Base-by-base conservation (phyloP, 2,329 filamentous ascomycete genomes). In the Talaromyces sp. region DNA sequence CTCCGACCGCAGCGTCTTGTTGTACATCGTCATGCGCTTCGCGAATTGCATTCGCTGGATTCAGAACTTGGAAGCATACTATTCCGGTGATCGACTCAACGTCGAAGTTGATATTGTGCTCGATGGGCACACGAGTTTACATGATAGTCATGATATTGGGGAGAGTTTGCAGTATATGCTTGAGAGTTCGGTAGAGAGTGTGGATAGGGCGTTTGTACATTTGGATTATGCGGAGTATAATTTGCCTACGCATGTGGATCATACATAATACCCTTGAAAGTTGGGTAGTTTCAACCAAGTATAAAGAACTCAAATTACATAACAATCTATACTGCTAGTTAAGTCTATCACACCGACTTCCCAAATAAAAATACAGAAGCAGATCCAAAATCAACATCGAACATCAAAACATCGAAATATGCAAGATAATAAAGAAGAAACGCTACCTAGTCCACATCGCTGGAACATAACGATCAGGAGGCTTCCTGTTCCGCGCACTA, bases 1-100 rank as follows among this genome's bases (percentile, higher is more conserved):
- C 22, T 83, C 84, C 69, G 64, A 82, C n/a, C 85, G 93, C 35
- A 96, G 95, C 73, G 86, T 96, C 56, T 78, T 97, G 24, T 83
- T 97, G 0, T 97, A 97, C 78, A 85, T 96, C 70, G 95, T 93
- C 1, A 96, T 97, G 90, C 90, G 93, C 22, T 97, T 97, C 74
- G 93, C 93, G 54, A 92, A 90, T 70, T 90, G 90, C 13, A 96
- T 97, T 73, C 88, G 87, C 72, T 89, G 76, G 69, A 86, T 88
- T 58, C 76, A 80, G 62, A 86, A 87, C 70, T 82, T 88, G 45
- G 85, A 88, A 63, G 86, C 85, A 4, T 88, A 88, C 71, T 85
- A 88, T 70, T 84, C 85, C 0, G 86, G 86, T 0, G 84, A 87
- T 67, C 81, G 83, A 45, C 85, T 87, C 69, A 88, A 87, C 68